A percentile compares a stretch with the other conserved stretches of the same genome.
Evolutionary conservation across 306 rosid genomes (phyloP).

Genomic region (Phaseolus lunatus): DNA sequence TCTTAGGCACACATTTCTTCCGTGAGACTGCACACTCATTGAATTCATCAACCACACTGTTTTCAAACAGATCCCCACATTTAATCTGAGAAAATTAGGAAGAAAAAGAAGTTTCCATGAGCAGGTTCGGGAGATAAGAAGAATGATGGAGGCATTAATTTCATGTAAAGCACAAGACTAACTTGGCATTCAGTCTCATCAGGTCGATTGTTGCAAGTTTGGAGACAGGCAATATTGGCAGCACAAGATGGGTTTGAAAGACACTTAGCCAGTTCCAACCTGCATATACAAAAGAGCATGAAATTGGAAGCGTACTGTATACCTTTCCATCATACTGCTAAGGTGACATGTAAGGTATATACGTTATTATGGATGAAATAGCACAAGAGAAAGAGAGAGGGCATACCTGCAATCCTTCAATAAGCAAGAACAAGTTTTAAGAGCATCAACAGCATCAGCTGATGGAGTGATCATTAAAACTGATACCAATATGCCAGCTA

Average conservation of each 20-base stretch:
- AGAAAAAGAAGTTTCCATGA: slow-evolving; percentile 38
- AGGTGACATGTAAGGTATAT: not conserved
- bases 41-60: slow-evolving; percentile 90
- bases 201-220: slow-evolving; percentile 95
- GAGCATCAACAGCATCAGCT: slow-evolving; percentile 88
- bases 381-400: not conserved
- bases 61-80: slow-evolving; percentile 92
- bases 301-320: slow-evolving; percentile 17
- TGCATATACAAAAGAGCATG: slow-evolving; percentile 51
- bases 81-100: slow-evolving; percentile 64
- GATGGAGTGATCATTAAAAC: slow-evolving; percentile 72
- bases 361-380: not conserved
- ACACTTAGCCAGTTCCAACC: slow-evolving; percentile 91
- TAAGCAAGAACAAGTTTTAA: slow-evolving; percentile 94
- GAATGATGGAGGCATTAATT: not conserved
- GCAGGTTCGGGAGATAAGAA: slow-evolving; percentile 12
- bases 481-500: slow-evolving; percentile 63
- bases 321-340: not conserved
- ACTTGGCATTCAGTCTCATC: slow-evolving; percentile 98
- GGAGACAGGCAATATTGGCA: slow-evolving; percentile 93
- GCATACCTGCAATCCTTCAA: slow-evolving; percentile 91
- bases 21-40: slow-evolving; percentile 94
- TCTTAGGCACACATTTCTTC: slow-evolving; percentile 92
- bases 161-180: slow-evolving; percentile 44
- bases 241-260: slow-evolving; percentile 90